phyloP scores from a whole-genome alignment of 352 stramenopile species.

The Phytophthora fragariaefolia region DNA sequence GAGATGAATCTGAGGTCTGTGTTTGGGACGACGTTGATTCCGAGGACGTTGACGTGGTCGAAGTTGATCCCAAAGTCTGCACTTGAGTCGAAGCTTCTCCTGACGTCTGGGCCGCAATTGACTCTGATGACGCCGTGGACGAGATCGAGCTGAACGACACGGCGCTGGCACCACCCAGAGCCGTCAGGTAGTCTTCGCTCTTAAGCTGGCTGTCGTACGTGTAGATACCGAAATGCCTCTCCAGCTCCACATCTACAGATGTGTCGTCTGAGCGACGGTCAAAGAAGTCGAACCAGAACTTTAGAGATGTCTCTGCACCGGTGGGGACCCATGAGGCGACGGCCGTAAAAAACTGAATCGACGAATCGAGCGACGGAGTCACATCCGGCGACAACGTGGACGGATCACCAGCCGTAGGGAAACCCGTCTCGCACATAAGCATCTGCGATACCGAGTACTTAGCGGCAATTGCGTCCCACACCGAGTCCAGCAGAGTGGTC shows the following conservation, averaged over 20 bases:
- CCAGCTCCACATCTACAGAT: slow-evolving; percentile 42
- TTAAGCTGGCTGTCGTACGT: slow-evolving; percentile 56
- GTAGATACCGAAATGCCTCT: slow-evolving; percentile 67
- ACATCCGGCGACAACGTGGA: slow-evolving; percentile 45
- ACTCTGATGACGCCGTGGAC: slow-evolving; percentile 15
- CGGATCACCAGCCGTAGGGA: slow-evolving; percentile 47
- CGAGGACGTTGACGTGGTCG: slow-evolving; percentile 3
- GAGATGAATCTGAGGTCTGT: background rate
- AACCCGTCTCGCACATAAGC: slow-evolving; percentile 65
- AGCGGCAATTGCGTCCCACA: slow-evolving; percentile 54
- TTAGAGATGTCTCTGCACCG: slow-evolving; percentile 35
- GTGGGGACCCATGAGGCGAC: slow-evolving; percentile 32
- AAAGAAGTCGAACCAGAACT: slow-evolving; percentile 72
- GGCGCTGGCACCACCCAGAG: slow-evolving; percentile 13
- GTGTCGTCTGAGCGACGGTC: slow-evolving; percentile 59
- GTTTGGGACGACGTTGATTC: slow-evolving; percentile 9
- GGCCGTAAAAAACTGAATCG: slow-evolving; percentile 34
- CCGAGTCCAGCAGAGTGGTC: slow-evolving; percentile 44
- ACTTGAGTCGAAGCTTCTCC: no score
- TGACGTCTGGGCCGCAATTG: no score
- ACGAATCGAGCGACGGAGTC: slow-evolving; percentile 44
- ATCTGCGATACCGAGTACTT: slow-evolving; percentile 54
- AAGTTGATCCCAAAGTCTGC: no score
- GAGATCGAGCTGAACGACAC: slow-evolving; percentile 30
- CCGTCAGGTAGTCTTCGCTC: slow-evolving; percentile 37